Conservation (phyloP, 2,329 filamentous ascomycete genomes). For the Xylariaceae sp. region DNA sequence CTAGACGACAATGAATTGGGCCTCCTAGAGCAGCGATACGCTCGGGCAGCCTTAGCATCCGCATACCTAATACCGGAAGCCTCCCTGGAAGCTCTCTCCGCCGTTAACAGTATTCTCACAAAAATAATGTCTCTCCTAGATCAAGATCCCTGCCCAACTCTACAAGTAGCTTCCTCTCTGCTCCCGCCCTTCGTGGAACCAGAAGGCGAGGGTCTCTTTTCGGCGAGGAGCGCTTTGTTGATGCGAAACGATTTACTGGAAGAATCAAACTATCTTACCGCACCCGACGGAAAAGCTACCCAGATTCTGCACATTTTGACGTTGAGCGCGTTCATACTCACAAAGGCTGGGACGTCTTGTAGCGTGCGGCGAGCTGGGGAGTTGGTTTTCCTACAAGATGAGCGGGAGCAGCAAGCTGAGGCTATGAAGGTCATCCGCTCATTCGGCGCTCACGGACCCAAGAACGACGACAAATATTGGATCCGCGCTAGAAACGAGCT, state of each 20-base stretch:
- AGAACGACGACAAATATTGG: constrained; percentile 63
- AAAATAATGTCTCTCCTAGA: constrained; percentile 59
- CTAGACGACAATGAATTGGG: constrained; percentile 57
- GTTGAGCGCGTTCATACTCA: constrained; percentile 56
- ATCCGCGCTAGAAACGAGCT: constrained; percentile 57
- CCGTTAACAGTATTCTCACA: constrained; percentile 56
- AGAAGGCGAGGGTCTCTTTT: constrained; percentile 35
- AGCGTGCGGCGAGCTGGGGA: constrained; percentile 55
- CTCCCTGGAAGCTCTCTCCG: constrained; percentile 53
- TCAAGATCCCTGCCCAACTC: constrained; percentile 51
- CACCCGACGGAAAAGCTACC: constrained; percentile 52
- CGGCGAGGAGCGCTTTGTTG: constrained; percentile 40
- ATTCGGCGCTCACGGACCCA: constrained; percentile 46
- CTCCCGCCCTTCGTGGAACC: constrained; percentile 41
- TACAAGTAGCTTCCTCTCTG: constrained; percentile 45
- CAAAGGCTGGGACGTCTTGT: constrained; percentile 46
- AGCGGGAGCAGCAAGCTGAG: constrained; percentile 59
- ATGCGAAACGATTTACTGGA: constrained; percentile 53
- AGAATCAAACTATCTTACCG: constrained; percentile 61
- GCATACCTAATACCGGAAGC: constrained; percentile 63
- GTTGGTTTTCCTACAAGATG: constrained; percentile 59
- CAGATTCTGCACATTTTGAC: constrained; percentile 60
- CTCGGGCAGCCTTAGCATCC: constrained; percentile 62
- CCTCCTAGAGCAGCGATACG: constrained; percentile 60
- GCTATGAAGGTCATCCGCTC: constrained; percentile 56